phyloP scores from a whole-genome alignment of 2,329 filamentous ascomycete genomes.

The Aspergillus puulaauensis region DNA sequence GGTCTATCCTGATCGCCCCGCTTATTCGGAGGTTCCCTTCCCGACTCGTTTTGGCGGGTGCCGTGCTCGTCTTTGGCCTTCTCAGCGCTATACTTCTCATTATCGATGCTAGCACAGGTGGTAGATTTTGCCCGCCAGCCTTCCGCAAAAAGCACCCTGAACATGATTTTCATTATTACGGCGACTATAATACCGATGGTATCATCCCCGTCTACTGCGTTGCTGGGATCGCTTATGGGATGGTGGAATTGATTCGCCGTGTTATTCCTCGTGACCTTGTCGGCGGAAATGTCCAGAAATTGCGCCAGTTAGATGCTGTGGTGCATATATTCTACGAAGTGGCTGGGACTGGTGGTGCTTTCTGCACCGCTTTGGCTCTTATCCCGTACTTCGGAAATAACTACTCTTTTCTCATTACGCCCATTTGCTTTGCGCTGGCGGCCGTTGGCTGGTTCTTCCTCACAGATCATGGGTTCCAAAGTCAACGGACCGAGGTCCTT shows the following conservation, averaged over 20 bases:
- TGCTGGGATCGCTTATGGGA: conserved; percentile 15
- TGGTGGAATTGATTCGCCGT: conserved; percentile 19
- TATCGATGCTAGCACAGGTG: conserved; percentile 17
- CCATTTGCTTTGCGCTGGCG: conserved; percentile 12
- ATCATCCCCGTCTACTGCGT: conserved; percentile 19
- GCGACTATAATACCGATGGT: conserved; percentile 14
- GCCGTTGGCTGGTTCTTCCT: conserved; percentile 15
- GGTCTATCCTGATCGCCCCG: conserved; percentile 18
- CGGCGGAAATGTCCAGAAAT: conserved; percentile 15
- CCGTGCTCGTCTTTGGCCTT: conserved; percentile 14
- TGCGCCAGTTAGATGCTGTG: conserved; percentile 16
- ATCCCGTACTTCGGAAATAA: conserved; percentile 17
- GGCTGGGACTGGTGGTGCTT: conserved; percentile 13
- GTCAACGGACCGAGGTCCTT: background rate
- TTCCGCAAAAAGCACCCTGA: conserved; percentile 12
- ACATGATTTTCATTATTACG: conserved; percentile 19
- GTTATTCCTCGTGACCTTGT: conserved; percentile 17
- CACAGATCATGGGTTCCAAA: conserved; percentile 7
- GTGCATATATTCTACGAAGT: conserved; percentile 18
- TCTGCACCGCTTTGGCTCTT: conserved; percentile 15
- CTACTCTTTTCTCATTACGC: conserved; percentile 17
- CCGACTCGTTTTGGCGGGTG: conserved; percentile 11
- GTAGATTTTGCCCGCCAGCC: conserved; percentile 9
- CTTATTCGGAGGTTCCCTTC: conserved; percentile 16
- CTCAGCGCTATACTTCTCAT: conserved; percentile 18